These are phyloP conservation scores for Ramalina intermedia DNA, from an alignment of 495 filamentous ascomycete species.

Conservation along the genomic window DNA sequence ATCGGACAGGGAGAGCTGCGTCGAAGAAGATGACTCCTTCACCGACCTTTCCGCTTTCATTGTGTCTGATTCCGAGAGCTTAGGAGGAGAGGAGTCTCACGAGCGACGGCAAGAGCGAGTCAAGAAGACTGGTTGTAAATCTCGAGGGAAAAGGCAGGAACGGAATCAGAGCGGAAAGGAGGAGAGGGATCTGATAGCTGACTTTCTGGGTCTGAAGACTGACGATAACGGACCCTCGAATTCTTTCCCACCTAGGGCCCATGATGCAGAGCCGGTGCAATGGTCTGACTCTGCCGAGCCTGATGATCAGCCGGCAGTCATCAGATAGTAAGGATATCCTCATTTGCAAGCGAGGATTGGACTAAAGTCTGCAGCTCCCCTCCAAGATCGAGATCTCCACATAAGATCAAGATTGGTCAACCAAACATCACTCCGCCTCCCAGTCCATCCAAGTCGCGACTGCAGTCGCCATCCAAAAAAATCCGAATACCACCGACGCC, in stretches of 20 bases:
- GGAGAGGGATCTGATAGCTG: neutral
- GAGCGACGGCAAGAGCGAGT: neutral
- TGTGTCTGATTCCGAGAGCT: slow-evolving; percentile 17
- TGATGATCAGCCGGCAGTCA: neutral
- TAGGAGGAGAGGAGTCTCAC: neutral
- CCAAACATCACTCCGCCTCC: slow-evolving; percentile 24
- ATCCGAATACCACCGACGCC: slow-evolving; percentile 36
- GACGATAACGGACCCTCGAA: neutral
- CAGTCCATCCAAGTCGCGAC: slow-evolving; percentile 28
- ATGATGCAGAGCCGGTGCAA: neutral
- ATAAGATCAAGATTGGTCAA: neutral
- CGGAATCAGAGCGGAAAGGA: neutral
- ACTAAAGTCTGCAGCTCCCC: slow-evolving; percentile 6
- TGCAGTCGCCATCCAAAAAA: slow-evolving; percentile 40
- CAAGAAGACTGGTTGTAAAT: no score
- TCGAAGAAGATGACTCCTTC: slow-evolving; percentile 5
- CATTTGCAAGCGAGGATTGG: neutral
- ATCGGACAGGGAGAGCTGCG: neutral
- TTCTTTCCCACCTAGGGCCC: neutral
- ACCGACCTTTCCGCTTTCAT: slow-evolving; percentile 23
- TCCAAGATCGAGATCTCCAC: slow-evolving; percentile 6
- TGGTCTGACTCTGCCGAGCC: neutral
- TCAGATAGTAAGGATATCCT: slow-evolving; percentile 5
- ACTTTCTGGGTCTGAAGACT: neutral
- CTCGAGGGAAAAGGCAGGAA: no score